Evolutionary conservation across 495 filamentous ascomycete species (phyloP).

Genomic region (Trichodelitschia bisporula): DNA sequence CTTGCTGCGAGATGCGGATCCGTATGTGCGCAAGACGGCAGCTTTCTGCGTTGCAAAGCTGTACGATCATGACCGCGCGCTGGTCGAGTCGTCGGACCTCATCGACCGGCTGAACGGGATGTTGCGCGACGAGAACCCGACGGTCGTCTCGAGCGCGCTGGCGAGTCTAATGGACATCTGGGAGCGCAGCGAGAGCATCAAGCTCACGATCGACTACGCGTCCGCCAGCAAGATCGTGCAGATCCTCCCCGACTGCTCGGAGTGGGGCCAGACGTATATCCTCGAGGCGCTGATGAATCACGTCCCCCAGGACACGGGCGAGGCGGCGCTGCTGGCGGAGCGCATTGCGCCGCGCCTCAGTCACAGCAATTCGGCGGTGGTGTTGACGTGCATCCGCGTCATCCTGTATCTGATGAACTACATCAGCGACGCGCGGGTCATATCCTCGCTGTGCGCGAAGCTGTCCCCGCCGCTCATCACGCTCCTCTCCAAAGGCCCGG

Average conservation of each 20-base stretch:
- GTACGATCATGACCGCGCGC: slow-evolving; percentile 80
- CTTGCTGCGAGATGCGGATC: slow-evolving; percentile 68
- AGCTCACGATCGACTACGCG: slow-evolving; percentile 88
- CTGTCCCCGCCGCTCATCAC: slow-evolving; percentile 90
- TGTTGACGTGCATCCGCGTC: slow-evolving; percentile 84
- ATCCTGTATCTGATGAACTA: slow-evolving; percentile 99
- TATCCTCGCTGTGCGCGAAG: slow-evolving; percentile 71
- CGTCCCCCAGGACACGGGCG: slow-evolving; percentile 70
- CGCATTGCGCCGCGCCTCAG: slow-evolving; percentile 82
- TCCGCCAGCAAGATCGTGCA: slow-evolving; percentile 96
- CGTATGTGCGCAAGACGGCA: slow-evolving; percentile 94
- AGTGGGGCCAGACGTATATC: slow-evolving; percentile 99
- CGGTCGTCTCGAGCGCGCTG: slow-evolving; percentile 83
- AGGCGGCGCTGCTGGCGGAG: slow-evolving; percentile 77
- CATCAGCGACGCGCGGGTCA: slow-evolving; percentile 79
- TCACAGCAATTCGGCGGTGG: slow-evolving; percentile 89
- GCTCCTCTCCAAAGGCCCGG: slow-evolving; percentile 80
- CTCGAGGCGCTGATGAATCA: slow-evolving; percentile 96
- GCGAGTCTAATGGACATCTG: slow-evolving; percentile 93
- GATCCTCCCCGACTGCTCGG: slow-evolving; percentile 87
- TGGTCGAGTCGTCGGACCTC: slow-evolving; percentile 74
- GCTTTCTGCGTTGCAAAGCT: slow-evolving; percentile 93
- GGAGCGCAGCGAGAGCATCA: slow-evolving; percentile 93
- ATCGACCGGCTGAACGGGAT: slow-evolving; percentile 82
- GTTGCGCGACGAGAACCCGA: slow-evolving; percentile 87